Evolutionary conservation across 1,284 basidiomycete species (phyloP), one percentile per base, ranked within the genome.

Genomic region (Prillingera fragicola): DNA sequence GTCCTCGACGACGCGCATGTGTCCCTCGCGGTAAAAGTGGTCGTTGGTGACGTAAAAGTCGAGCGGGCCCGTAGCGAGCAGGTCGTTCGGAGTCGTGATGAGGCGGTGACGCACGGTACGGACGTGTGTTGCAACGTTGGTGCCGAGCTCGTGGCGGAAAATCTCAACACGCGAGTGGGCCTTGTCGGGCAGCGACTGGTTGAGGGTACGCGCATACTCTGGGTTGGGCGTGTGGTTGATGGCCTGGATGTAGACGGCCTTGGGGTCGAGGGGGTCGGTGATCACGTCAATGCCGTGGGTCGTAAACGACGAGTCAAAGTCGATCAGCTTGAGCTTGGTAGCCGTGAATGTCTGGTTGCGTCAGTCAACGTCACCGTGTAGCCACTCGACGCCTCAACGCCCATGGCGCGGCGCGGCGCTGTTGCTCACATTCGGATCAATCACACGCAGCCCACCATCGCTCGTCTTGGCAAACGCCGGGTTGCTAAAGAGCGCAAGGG

Each of bases 271-370:
- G 4, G 56, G 55, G 48, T 59, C 56, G 32, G 33, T 24, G 38
- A 54, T 33, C 29, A 63, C 53, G 45, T 63, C 63, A 36, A 65
- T 56, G n/a, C 63, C 63, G 40, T 65, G 63, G 2, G 59, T 59
- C 17, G 47, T 28, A 41, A 63, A 62, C 3, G 56, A 47, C 13
- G 37, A 47, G n/a, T 24, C 17, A 38, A 59, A 58, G 14, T 47
- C 48, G 5, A 36, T 33, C 8, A 62, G 42, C 27, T 35, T 31
- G 28, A 65, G 42, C 7, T 26, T 21, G 9, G 18, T 50, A 10
- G 55, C 21, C 14, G 37, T 45, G 38, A 57, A 56, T 1, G 55
- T 61, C 60, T 62, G 40, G 19, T 14, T 25, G 29, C 31, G 19
- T 10, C 32, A 5, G 33, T 18, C 18, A 22, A 14, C 5, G 8